phyloP scores from a whole-genome alignment of 768 basidiomycete species.

The Termitomyces sp. region DNA sequence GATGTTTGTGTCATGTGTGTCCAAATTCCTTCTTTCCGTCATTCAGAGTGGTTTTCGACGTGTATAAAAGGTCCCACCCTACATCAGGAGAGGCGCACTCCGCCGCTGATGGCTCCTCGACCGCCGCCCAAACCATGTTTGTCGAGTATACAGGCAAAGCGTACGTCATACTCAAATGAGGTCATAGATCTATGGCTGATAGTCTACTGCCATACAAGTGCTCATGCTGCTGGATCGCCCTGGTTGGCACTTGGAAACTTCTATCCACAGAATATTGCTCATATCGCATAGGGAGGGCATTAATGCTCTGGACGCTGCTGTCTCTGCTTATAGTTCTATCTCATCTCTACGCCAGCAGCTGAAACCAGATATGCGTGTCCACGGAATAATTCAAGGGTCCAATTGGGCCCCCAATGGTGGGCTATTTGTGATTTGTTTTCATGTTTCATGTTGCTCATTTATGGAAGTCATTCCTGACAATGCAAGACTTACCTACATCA shows the following conservation, averaged over 20 bases:
- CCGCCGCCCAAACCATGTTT: slow-evolving; percentile 60
- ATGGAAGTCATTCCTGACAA: slow-evolving; percentile 78
- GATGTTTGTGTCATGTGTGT: slow-evolving; percentile 73
- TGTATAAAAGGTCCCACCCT: slow-evolving; percentile 67
- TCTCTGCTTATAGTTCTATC: slow-evolving; percentile 76
- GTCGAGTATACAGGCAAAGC: slow-evolving; percentile 74
- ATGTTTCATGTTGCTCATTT: background rate
- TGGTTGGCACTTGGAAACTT: slow-evolving; percentile 38
- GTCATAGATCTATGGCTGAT: slow-evolving; percentile 4
- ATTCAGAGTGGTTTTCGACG: background rate
- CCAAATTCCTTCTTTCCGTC: background rate
- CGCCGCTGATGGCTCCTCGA: slow-evolving; percentile 47
- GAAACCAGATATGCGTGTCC: slow-evolving; percentile 74
- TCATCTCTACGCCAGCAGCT: slow-evolving; percentile 86
- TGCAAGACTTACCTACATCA: slow-evolving; percentile 67
- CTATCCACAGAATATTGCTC: background rate
- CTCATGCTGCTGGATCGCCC: slow-evolving; percentile 77
- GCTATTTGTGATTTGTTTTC: slow-evolving; percentile 8
- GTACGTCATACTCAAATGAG: slow-evolving; percentile 34
- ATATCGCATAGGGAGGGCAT: slow-evolving; percentile 58
- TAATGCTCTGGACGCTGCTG: slow-evolving; percentile 87
- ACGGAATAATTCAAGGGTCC: slow-evolving; percentile 71
- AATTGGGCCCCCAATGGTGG: slow-evolving; percentile 69
- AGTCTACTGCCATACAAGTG: slow-evolving; percentile 45
- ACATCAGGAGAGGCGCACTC: slow-evolving; percentile 49